These are phyloP conservation scores for Primulina tabacum DNA, from an alignment of 257 asterid species.

Conservation along the genomic window DNA sequence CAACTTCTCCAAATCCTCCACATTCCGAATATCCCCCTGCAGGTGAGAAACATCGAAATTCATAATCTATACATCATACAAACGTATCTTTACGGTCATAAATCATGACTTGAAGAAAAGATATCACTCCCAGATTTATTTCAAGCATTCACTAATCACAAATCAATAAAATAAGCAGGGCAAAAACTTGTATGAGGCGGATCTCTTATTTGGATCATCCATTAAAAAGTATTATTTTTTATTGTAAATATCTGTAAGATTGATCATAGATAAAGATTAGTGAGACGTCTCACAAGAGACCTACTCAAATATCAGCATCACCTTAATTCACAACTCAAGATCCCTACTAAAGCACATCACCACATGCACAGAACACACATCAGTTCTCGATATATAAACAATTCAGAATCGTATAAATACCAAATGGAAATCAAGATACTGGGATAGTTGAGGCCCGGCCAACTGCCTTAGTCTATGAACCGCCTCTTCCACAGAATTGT, in stretches of 20 bases:
- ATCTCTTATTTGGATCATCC: too few relatives aligned
- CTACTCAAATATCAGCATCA: not conserved
- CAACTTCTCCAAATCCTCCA: conserved; percentile 78
- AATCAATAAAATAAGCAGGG: too few relatives aligned
- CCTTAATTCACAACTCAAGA: not conserved
- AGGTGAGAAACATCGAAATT: conserved; percentile 2
- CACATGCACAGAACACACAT: not conserved
- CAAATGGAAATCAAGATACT: conserved; percentile 66
- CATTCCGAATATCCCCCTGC: conserved; percentile 93
- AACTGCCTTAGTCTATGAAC: conserved; percentile 52
- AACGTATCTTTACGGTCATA: too few relatives aligned
- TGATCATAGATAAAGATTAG: too few relatives aligned
- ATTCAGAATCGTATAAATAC: conserved; percentile 29
- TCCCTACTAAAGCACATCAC: not conserved
- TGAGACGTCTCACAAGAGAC: too few relatives aligned
- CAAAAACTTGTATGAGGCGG: too few relatives aligned
- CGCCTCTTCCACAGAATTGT: conserved; percentile 77
- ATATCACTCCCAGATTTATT: not conserved
- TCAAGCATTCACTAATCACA: too few relatives aligned
- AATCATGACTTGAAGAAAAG: too few relatives aligned
- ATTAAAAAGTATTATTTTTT: too few relatives aligned
- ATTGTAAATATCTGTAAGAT: too few relatives aligned
- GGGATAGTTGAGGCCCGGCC: conserved; percentile 58
- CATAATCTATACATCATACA: too few relatives aligned
- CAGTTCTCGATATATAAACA: not conserved